Conservation (phyloP, 805 yeast genomes). For the Groenewaldozyma tartarivorans region DNA sequence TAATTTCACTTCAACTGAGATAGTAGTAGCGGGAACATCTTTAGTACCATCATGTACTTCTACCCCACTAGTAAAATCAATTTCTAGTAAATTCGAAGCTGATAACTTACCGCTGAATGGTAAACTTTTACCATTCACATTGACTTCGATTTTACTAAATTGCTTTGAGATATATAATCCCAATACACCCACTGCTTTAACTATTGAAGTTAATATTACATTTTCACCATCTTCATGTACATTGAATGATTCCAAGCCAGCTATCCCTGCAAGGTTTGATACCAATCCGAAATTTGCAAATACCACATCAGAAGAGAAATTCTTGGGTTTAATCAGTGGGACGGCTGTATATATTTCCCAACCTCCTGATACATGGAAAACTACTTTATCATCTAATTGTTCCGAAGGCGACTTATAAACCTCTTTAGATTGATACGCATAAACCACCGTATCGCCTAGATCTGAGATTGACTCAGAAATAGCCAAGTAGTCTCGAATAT, state of each 20-base stretch:
- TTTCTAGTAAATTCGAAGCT: background rate
- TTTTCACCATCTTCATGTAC: background rate
- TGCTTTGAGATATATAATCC: slow-evolving; percentile 5
- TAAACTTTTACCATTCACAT: background rate
- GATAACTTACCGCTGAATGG: background rate
- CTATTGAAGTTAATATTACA: background rate
- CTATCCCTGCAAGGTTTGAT: slow-evolving; percentile 13
- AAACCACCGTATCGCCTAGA: background rate
- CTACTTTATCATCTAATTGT: too few species aligned
- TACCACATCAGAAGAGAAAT: background rate
- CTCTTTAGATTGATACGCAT: slow-evolving; percentile 7
- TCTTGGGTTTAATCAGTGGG: slow-evolving; percentile 2
- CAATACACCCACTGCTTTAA: slow-evolving; percentile 11
- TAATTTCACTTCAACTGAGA: too few species aligned
- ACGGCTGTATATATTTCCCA: slow-evolving; percentile 15
- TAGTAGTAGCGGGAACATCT: too few species aligned
- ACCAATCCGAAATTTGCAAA: slow-evolving; percentile 12
- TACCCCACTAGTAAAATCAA: background rate
- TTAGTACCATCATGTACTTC: too few species aligned
- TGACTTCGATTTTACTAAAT: background rate
- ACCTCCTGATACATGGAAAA: slow-evolving; percentile 10
- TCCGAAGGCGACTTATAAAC: slow-evolving; percentile 5
- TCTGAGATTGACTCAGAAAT: slow-evolving; percentile 3
- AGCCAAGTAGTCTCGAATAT: slow-evolving; percentile 1
- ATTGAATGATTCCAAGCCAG: slow-evolving; percentile 8